Percentiles rank a stretch among this genome's conserved stretches.
Evolutionary conservation across 2,329 filamentous ascomycete species (phyloP).

Genomic region (Podosphaera fusca): DNA sequence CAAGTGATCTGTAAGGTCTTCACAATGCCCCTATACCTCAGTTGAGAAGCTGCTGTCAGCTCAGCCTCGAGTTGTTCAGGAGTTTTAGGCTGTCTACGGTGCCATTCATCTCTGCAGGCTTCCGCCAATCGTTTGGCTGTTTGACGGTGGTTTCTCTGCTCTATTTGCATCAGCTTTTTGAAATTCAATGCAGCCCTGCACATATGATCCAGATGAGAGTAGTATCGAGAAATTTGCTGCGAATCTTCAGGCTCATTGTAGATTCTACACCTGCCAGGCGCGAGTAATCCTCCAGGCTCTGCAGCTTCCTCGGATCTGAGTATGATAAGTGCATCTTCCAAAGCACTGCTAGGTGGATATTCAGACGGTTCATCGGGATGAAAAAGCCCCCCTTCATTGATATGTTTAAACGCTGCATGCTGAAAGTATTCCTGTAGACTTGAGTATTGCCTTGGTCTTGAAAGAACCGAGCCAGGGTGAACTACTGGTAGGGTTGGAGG

Average conservation of each 20-base stretch:
- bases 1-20: constrained; percentile 32
- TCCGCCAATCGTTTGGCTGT: constrained; percentile 60
- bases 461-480: constrained; percentile 33
- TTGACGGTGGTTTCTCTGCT: constrained; percentile 56
- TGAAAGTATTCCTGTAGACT: constrained; percentile 35
- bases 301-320: constrained; percentile 48
- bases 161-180: constrained; percentile 52
- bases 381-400: constrained; percentile 33
- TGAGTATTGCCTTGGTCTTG: constrained; percentile 26
- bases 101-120: constrained; percentile 55
- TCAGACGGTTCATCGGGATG: constrained; percentile 29
- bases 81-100: constrained; percentile 48
- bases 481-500: constrained; percentile 30
- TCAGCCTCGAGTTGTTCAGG: constrained; percentile 66
- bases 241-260: constrained; percentile 45
- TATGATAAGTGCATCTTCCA: constrained; percentile 46
- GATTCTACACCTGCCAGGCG: constrained; percentile 42
- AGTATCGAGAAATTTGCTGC: constrained; percentile 54
- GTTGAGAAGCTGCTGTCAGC: constrained; percentile 40
- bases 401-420: constrained; percentile 25
- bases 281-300: constrained; percentile 53
- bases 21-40: constrained; percentile 49
- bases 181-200: constrained; percentile 60
- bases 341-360: constrained; percentile 37
- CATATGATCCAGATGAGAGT: constrained; percentile 72